A percentile compares a stretch with the other conserved stretches of the same genome.
Evolutionary conservation across 2,329 filamentous ascomycete species (phyloP).

Genomic region (Hysterium pulicare): DNA sequence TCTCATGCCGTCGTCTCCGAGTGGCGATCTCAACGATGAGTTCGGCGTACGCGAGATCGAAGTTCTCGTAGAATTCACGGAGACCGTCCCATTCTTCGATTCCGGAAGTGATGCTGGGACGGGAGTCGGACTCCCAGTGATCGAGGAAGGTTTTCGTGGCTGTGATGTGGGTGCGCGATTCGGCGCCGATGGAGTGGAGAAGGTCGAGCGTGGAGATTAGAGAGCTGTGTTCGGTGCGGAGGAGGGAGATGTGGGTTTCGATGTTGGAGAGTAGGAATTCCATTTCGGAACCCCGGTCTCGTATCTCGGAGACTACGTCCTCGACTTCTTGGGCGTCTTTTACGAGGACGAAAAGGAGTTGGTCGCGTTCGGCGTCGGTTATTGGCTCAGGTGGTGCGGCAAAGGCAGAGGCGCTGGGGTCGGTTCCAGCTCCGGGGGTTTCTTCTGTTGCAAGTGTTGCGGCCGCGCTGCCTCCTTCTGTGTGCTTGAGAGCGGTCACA

Average conservation of each 20-base stretch:
- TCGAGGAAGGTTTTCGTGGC: slow-evolving; percentile 62
- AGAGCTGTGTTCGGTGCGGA: slow-evolving; percentile 54
- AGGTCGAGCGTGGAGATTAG: slow-evolving; percentile 62
- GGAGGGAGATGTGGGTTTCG: slow-evolving; percentile 57
- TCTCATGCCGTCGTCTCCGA: slow-evolving; percentile 67
- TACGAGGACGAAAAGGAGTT: slow-evolving; percentile 78
- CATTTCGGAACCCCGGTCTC: slow-evolving; percentile 73
- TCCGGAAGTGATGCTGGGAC: slow-evolving; percentile 62
- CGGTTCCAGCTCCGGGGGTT: slow-evolving; percentile 22
- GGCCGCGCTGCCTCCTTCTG: slow-evolving; percentile 59
- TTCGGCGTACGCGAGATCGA: slow-evolving; percentile 78
- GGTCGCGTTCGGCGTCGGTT: slow-evolving; percentile 69
- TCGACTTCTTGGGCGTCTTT: slow-evolving; percentile 65
- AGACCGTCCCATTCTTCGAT: slow-evolving; percentile 74
- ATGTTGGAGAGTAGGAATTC: slow-evolving; percentile 66
- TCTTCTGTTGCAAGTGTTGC: slow-evolving; percentile 42
- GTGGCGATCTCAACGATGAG: slow-evolving; percentile 81
- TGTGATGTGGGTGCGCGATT: slow-evolving; percentile 63
- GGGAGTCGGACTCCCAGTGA: slow-evolving; percentile 73
- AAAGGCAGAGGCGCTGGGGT: slow-evolving; percentile 13
- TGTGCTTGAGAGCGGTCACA: slow-evolving; percentile 85
- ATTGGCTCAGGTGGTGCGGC: slow-evolving; percentile 63
- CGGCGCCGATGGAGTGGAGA: slow-evolving; percentile 64
- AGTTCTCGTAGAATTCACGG: slow-evolving; percentile 80
- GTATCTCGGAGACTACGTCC: slow-evolving; percentile 64